phyloP scores from a whole-genome alignment of 257 asterid species.

The Datura wrightii region DNA sequence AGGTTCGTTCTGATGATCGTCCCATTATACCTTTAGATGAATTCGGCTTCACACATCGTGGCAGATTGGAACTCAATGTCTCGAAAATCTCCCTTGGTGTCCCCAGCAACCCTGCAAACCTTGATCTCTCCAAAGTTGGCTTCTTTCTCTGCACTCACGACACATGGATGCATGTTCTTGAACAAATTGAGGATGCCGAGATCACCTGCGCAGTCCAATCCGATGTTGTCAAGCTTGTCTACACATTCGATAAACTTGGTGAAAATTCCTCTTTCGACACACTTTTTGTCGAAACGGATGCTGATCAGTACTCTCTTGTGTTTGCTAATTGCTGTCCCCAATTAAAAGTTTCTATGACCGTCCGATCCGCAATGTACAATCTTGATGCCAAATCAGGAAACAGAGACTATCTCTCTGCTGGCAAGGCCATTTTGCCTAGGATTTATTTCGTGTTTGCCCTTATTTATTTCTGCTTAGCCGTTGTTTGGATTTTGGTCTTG shows the following conservation, averaged over 20 bases:
- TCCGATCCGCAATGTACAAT: constrained; percentile 74
- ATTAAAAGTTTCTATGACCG: constrained; percentile 65
- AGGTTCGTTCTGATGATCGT: constrained; percentile 63
- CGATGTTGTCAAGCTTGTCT: constrained; percentile 51
- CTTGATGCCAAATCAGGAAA: constrained; percentile 57
- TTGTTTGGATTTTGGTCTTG: constrained; percentile 60
- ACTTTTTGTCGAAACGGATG: constrained; percentile 50
- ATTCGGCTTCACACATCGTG: constrained; percentile 86
- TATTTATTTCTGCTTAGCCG: constrained; percentile 55
- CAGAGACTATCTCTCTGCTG: constrained; percentile 80
- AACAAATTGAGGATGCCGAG: constrained; percentile 72
- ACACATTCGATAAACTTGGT: constrained; percentile 58
- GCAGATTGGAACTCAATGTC: constrained; percentile 76
- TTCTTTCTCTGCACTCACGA: constrained; percentile 84
- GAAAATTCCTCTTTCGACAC: constrained; percentile 41
- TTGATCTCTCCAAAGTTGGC: constrained; percentile 60
- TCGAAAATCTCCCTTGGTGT: constrained; percentile 50
- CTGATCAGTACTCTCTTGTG: constrained; percentile 81
- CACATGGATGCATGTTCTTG: constrained; percentile 72
- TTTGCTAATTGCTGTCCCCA: constrained; percentile 73
- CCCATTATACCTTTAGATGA: constrained; percentile 81
- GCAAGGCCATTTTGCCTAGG: constrained; percentile 72
- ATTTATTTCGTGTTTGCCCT: constrained; percentile 65
- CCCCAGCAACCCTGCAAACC: constrained; percentile 44
- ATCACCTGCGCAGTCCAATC: constrained; percentile 72